Evolutionary conservation across 177 flowering plant genomes (phyloP), one percentile per base, ranked within the genome.

Genomic region (Vitis hybrid): DNA sequence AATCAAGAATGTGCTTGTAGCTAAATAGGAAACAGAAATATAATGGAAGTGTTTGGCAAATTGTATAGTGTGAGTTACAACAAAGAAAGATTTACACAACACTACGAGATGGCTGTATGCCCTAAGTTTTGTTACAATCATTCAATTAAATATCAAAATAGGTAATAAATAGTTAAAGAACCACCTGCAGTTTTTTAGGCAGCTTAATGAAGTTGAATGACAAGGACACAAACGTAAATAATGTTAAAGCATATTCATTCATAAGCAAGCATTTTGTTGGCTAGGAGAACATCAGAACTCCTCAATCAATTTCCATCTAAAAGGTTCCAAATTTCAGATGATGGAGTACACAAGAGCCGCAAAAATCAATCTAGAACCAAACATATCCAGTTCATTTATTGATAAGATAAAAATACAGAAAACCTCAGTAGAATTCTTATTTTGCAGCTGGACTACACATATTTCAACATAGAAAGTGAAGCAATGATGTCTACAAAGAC

Each of bases 241-340:
- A 14, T 22, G 3, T 3, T 10, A 11, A 63, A 22, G 10, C 39
- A 14, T 49, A 63, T 63, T 15, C 18, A 10, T 18, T 10, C 2
- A 48, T 2, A 7, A 45, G 5, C 66, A 45, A 45, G 12, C 31
- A 3, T 63, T 15, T 48, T 39, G 26, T 6, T 16, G 60, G 60
- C 19, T 57, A 3, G 10, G 16, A 10, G 19, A 22, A 64, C 20
- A 50, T 50, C 2, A 1, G 6, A 59, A 19, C 2, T 18, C 49
- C 26, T 19, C 12, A 64, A 64, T 50, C 18, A 14, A 19, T 18
- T 50, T 22, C 53, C 67, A 64, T 31, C 50, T 12, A 15, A 48
- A 64, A 64, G 20, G 29, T n/a, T 63, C 48, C 1, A 50, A 64
- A 13, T 64, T 7, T 51, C 39, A 29, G 39, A 64, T 64, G 54